Conservation (phyloP, 371 early-diverging fungal genomes). For the Lichtheimia ramosa region DNA sequence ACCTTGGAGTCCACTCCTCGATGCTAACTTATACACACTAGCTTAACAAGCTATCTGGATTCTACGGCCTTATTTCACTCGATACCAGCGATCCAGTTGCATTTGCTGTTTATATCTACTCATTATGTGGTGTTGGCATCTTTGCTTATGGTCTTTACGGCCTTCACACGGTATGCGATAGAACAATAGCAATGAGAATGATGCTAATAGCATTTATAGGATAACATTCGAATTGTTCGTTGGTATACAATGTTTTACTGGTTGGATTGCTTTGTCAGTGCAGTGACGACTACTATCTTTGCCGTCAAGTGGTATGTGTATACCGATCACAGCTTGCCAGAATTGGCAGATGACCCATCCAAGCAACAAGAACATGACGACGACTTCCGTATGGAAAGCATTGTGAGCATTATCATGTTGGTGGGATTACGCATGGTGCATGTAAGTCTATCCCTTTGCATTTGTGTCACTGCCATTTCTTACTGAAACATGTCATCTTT, state of each 20-base stretch:
- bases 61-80: conserved; percentile 42
- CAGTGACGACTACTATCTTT: conserved; percentile 30
- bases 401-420: conserved; percentile 42
- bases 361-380: conserved; percentile 26
- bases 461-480: not conserved
- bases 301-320: conserved; percentile 45
- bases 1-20: not conserved
- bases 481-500: not conserved
- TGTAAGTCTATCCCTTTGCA: conserved; percentile 21
- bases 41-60: conserved; percentile 47
- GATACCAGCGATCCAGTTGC: conserved; percentile 30
- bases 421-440: conserved; percentile 34
- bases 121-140: conserved; percentile 23
- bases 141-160: conserved; percentile 43
- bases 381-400: conserved; percentile 32
- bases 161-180: conserved; percentile 27
- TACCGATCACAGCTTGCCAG: conserved; percentile 48
- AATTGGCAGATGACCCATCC: conserved; percentile 27
- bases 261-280: conserved; percentile 37
- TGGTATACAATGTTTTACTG: conserved; percentile 45
- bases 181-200: not conserved
- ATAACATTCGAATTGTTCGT: conserved; percentile 27
- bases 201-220: conserved; percentile 9
- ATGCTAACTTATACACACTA: conserved; percentile 1
- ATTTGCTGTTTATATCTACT: conserved; percentile 31